Conservation (phyloP, 257 asterid genomes). For the Fraxinus anomala region DNA sequence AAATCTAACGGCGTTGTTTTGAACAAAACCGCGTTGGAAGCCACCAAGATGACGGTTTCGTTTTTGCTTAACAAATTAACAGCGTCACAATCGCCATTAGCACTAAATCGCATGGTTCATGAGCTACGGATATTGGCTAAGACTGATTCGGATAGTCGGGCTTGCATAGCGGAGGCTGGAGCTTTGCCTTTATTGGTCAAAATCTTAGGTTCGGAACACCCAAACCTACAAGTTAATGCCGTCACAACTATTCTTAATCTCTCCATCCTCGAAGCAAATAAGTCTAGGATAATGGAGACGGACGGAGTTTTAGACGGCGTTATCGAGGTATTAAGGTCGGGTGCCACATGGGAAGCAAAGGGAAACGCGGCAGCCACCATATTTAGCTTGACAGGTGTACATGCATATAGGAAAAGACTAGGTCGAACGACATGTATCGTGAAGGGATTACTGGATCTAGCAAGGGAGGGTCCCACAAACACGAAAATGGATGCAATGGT, state of each 20-base stretch:
- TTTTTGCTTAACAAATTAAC: constrained; percentile 61
- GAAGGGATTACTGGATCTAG: constrained; percentile 65
- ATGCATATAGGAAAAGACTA: constrained; percentile 54
- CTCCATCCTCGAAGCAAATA: constrained; percentile 80
- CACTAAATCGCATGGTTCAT: constrained; percentile 62
- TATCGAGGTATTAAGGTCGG: constrained; percentile 71
- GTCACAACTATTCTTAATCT: constrained; percentile 80
- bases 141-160: constrained; percentile 74
- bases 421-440: constrained; percentile 64
- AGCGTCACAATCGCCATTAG: constrained; percentile 51
- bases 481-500: constrained; percentile 76
- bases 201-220: constrained; percentile 61
- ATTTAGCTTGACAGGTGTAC: constrained; percentile 66
- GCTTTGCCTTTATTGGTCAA: constrained; percentile 64
- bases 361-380: constrained; percentile 93
- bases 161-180: constrained; percentile 80
- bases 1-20: constrained; percentile 35
- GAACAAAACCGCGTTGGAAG: constrained; percentile 78
- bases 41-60: constrained; percentile 73
- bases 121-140: constrained; percentile 80
- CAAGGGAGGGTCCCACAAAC: constrained; percentile 55
- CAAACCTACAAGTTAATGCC: constrained; percentile 73
- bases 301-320: constrained; percentile 75
- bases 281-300: constrained; percentile 66
- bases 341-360: constrained; percentile 90